These are phyloP conservation scores for Pseudonitzschia delicatissima DNA, from an alignment of 108 stramenopile genomes.

Conservation along the genomic window DNA sequence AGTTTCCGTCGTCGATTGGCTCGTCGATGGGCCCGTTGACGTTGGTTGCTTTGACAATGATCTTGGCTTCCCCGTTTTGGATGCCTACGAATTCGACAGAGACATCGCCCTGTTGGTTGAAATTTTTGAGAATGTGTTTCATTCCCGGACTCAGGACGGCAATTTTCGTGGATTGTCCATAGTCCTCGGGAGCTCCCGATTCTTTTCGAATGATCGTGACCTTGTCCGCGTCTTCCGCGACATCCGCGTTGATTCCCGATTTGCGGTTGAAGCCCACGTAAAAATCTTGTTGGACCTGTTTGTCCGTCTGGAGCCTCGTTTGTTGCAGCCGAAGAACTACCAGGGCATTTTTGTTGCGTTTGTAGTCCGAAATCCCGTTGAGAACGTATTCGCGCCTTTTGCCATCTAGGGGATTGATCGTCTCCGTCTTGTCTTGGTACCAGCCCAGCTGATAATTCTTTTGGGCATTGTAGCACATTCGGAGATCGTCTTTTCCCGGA, in stretches of 20 bases:
- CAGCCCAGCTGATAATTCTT: not conserved
- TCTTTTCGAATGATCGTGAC: constrained; percentile 24
- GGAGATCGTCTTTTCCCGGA: not conserved
- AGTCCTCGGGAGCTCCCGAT: constrained; percentile 2
- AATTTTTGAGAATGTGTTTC: not conserved
- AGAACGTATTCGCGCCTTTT: not conserved
- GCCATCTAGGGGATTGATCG: not conserved
- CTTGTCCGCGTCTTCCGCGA: constrained; percentile 29
- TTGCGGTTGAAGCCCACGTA: constrained; percentile 42
- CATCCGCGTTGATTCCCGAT: constrained; percentile 31
- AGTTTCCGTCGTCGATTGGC: not conserved
- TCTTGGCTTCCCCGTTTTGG: not conserved
- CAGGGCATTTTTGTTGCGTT: not conserved
- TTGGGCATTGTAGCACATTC: not conserved
- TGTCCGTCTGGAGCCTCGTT: no score
- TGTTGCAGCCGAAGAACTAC: not conserved
- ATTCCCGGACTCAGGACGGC: not conserved
- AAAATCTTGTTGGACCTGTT: constrained; percentile 2
- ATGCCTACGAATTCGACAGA: not conserved
- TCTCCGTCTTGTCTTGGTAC: not conserved
- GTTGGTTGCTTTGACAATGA: not conserved
- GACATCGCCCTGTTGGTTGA: not conserved
- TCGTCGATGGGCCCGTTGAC: not conserved
- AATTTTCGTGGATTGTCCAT: not conserved
- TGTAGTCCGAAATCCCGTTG: not conserved